Base-by-base conservation (phyloP, 2,329 filamentous ascomycete species). In the Dactylonectria estremocensis region DNA sequence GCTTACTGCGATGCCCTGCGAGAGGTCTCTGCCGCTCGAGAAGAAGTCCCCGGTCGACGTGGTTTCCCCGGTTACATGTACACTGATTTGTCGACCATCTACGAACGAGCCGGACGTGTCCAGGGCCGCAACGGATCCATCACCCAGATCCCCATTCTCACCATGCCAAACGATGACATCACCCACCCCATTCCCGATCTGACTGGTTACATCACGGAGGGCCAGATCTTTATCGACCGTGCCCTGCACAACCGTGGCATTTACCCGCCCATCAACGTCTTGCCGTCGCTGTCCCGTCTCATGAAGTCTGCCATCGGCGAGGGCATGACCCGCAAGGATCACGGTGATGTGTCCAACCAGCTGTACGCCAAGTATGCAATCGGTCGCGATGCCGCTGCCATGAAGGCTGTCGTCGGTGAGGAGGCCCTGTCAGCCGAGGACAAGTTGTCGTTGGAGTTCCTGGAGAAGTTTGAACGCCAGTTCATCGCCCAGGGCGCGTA, bases 1-100 rank as follows among this genome's bases (percentile, higher is more conserved):
- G 95, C 96, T 56, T 99, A 99, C 89, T 99, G 97, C 83, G 96
- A 99, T 83, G 97, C 96, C 73, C 92, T 99, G 73, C 96, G 96
- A 90, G 96, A 99, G 85, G 96, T 99, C 57, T 99, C 96, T 14
- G 95, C 96, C 61, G 96, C 96, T 60, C 91, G 96, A 86, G 96
- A 99, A 89, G 96, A 99, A 91, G 96, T 99, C 49, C 96, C 96
- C 46, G 96, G 96, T 88, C 95, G 96, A 83, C 95, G 96, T 91
- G 96, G 96, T 89, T 99, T 96, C 87, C 96, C 96, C 61, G 96
- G 96, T 93, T 99, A 99, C 89, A 99, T 99, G 96, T 99, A 99
- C 88, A 99, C 96, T 76, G 97, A 99, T 90, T 93, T 99, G 91
- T 98, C 96, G 67, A 99, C 96, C 80, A 98, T 99, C 78, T 99